These are phyloP conservation scores for Ambrosia hybrid DNA, from an alignment of 140 eudicot species.

Conservation along the genomic window DNA sequence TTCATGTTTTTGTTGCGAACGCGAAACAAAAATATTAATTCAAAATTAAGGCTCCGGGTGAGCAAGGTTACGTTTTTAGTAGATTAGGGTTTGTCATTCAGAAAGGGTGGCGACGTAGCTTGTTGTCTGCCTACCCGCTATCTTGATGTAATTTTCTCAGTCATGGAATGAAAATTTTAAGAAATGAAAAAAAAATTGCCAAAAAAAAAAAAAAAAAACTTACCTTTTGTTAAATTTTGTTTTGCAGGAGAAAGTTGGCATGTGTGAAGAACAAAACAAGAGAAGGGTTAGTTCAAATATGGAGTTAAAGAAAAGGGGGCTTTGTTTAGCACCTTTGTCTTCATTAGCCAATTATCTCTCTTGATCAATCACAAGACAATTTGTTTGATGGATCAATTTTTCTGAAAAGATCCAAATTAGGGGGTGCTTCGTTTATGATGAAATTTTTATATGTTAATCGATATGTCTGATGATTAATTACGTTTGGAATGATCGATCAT, in stretches of 20 bases:
- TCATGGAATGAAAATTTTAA: too few relatives aligned
- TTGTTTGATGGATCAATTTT: conserved; percentile 25
- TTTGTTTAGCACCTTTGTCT: conserved; percentile 70
- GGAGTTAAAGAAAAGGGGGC: conserved; percentile 62
- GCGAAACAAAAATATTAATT: background rate
- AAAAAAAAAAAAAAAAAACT: background rate
- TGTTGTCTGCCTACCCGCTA: too few relatives aligned
- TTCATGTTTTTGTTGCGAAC: background rate
- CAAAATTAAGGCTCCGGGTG: background rate
- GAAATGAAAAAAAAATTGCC: too few relatives aligned
- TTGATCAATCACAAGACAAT: conserved; percentile 20
- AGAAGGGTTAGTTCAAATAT: conserved; percentile 31
- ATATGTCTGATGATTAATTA: background rate
- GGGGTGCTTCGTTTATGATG: background rate
- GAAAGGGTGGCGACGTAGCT: too few relatives aligned
- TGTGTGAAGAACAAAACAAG: conserved; percentile 29
- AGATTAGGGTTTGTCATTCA: too few relatives aligned
- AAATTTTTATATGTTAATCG: background rate
- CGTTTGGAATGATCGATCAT: background rate
- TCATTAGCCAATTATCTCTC: conserved; percentile 43
- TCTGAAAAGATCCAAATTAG: conserved; percentile 8
- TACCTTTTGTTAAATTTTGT: conserved; percentile 11
- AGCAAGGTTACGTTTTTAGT: too few relatives aligned
- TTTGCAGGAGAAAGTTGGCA: conserved; percentile 41
- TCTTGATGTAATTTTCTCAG: too few relatives aligned